Evolutionary conservation across 331 rosid species (phyloP).

Genomic region (Ulmus americana): DNA sequence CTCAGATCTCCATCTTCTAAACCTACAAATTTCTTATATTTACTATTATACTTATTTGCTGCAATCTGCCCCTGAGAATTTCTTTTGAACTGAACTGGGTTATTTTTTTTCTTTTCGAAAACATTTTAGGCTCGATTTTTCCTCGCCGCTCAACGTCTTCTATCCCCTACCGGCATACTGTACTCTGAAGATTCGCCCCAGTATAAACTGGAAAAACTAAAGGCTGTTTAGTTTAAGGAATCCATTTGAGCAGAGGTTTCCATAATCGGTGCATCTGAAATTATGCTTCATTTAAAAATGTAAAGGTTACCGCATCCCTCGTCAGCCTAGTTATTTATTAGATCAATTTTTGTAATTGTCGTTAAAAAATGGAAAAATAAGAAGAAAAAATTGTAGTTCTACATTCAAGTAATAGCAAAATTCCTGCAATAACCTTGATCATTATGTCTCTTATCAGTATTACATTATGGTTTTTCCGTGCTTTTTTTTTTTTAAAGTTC

Average conservation of each 20-base stretch:
- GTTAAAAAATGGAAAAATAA: not conserved
- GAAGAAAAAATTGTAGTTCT: not conserved
- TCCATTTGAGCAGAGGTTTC: not conserved
- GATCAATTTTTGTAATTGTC: slow-evolving; percentile 3
- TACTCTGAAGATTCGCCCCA: slow-evolving; percentile 42
- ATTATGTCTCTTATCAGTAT: too few relatives aligned
- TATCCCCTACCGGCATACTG: slow-evolving; percentile 55
- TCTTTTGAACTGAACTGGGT: not conserved
- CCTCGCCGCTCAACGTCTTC: slow-evolving; percentile 53
- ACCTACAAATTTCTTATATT: not conserved
- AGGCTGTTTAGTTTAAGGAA: slow-evolving; percentile 33
- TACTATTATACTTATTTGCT: too few relatives aligned
- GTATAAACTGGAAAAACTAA: slow-evolving; percentile 37
- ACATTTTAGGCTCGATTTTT: slow-evolving; percentile 53
- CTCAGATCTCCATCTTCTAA: slow-evolving; percentile 6
- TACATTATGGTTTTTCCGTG: too few relatives aligned
- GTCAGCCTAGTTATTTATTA: not conserved
- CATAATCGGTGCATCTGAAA: too few relatives aligned
- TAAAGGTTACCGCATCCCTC: too few relatives aligned
- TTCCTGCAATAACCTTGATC: too few relatives aligned
- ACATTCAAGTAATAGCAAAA: not conserved
- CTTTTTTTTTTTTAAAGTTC: too few relatives aligned
- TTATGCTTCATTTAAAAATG: not conserved
- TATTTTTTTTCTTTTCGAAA: slow-evolving; percentile 7
- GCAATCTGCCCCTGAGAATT: not conserved